Base-by-base conservation (phyloP, 2,329 filamentous ascomycete species). In the Rutstroemia sydowiana region DNA sequence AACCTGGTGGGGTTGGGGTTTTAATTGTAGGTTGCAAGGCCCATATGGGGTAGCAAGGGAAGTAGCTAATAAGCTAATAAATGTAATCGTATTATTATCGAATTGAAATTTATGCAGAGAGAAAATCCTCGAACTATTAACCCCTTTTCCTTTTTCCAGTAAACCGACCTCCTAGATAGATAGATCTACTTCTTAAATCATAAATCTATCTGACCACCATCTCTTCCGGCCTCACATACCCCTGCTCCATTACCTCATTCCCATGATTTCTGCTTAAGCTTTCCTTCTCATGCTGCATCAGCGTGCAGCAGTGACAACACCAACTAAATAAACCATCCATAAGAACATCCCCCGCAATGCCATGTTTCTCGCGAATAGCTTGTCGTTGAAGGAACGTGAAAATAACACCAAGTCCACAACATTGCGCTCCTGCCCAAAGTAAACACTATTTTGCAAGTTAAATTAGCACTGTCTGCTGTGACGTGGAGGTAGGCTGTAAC, bases 261-360 rank as follows among this genome's bases (percentile, higher is more conserved):
- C 34, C 16, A 18, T 40, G 37, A 10, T 48, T 52, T 13, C 56
- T 53, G 8, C 32, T 51, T 21, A 60, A 51, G 21, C 62, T 55
- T 28, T 65, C 63, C 48, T 62, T 63, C 55, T 64, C 61, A 7
- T 58, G 55, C 32, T 63, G 61, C 9, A 64, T 61, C 6, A 65
- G 28, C 3, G 57, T 45, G 48, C 63, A 64, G 51, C 61, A 64
- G n/a, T 48, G 48, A 49, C 63, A 65, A 56, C 66, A 72, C 36
- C 61, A 64, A 23, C 67, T 66, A 28, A 64, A 61, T n/a, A 70
- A 62, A 50, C 69, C 71, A 28, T 64, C 66, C 1, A 64, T 56
- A 4, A 70, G 60, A 1, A 67, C 58, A 40, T 51, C 41, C 8
- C 68, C 71, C 10, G 63, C 61, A 57, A 64, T 59, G 23, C 44